These are phyloP conservation scores for Trematosphaeria pertusa DNA, from an alignment of 2,329 filamentous ascomycete genomes.

Conservation along the genomic window DNA sequence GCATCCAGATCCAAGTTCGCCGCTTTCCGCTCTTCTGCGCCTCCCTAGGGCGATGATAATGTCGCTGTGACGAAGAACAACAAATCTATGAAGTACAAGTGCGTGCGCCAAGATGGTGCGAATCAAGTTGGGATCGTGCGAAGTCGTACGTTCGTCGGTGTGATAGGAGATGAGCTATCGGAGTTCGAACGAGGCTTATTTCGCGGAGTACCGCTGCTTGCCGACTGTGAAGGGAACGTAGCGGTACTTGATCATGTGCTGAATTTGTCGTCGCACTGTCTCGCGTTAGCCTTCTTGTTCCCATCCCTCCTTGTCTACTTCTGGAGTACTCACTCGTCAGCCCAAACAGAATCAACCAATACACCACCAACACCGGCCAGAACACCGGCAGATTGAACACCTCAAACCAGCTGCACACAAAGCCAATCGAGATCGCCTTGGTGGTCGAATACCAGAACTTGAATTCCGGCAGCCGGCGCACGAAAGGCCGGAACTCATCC, in stretches of 20 bases:
- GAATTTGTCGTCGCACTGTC: constrained; percentile 96
- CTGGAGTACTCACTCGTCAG: constrained; percentile 88
- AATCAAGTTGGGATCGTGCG: constrained; percentile 9
- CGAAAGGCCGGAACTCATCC: constrained; percentile 97
- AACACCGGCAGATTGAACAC: constrained; percentile 98
- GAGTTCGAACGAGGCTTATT: constrained; percentile 28
- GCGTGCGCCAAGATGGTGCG: constrained; percentile 20
- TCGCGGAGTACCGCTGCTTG: constrained; percentile 62
- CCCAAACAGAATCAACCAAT: constrained; percentile 96
- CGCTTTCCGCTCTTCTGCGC: background rate
- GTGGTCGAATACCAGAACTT: constrained; percentile 99
- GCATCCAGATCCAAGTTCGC: background rate
- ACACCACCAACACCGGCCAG: constrained; percentile 98
- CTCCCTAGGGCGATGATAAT: constrained; percentile 20
- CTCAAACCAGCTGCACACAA: constrained; percentile 89
- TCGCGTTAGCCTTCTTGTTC: constrained; percentile 14
- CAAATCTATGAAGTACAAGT: constrained; percentile 30
- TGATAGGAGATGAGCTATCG: no score
- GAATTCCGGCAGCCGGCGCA: constrained; percentile 94
- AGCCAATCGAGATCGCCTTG: constrained; percentile 80
- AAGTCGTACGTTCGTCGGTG: no score
- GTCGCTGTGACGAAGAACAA: constrained; percentile 20
- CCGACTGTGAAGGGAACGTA: constrained; percentile 94
- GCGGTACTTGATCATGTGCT: constrained; percentile 99
- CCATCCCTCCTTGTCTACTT: no score